These are phyloP conservation scores for Poa pratensis DNA, from an alignment of 176 grass and related monocot species.

Conservation along the genomic window DNA sequence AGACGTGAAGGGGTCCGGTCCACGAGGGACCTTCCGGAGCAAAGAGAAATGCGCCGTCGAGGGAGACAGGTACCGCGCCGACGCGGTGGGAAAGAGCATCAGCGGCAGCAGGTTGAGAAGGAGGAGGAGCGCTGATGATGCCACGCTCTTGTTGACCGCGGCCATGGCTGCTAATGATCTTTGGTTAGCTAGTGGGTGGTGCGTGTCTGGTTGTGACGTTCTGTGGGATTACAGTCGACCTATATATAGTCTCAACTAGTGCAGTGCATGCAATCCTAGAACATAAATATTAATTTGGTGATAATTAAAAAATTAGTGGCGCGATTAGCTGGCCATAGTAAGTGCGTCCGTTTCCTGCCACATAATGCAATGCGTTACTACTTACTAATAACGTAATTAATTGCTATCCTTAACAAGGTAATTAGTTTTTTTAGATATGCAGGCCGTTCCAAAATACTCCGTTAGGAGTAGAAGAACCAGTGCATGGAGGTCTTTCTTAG, in stretches of 20 bases:
- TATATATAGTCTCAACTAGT: neutral
- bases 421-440: neutral
- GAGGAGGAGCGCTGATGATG: neutral
- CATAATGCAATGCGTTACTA: neutral
- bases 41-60: neutral
- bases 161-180: too few relatives aligned
- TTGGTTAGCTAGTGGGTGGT: neutral
- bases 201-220: neutral
- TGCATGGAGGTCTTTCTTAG: neutral
- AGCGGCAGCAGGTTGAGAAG: conserved; percentile 2
- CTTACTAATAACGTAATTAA: neutral
- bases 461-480: too few relatives aligned
- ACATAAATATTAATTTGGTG: neutral
- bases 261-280: neutral
- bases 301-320: neutral
- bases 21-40: conserved; percentile 8
- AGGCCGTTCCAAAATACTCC: neutral
- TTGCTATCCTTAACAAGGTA: too few relatives aligned
- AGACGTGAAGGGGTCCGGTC: too few relatives aligned
- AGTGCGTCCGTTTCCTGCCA: neutral
- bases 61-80: neutral
- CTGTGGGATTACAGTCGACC: neutral
- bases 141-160: neutral
- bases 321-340: neutral
- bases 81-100: neutral